Conservation (phyloP, 2,329 filamentous ascomycete genomes). For the Chaetomiaceae sp. region DNA sequence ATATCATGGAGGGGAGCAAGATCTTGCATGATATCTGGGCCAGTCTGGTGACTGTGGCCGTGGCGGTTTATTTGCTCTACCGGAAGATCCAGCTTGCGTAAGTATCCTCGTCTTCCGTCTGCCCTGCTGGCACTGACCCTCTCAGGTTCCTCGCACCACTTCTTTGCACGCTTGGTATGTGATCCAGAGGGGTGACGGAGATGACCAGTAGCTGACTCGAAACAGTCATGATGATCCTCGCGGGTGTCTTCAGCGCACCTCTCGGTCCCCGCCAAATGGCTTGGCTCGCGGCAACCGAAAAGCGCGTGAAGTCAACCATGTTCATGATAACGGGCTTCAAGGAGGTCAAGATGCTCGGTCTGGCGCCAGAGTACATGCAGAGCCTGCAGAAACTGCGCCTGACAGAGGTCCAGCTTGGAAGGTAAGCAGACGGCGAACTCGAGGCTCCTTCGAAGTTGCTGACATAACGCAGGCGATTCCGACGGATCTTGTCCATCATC, state of each 20-base stretch:
- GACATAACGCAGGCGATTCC: constrained; percentile 1
- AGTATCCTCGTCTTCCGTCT: background rate
- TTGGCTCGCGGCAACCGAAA: constrained; percentile 12
- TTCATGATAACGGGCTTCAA: constrained; percentile 14
- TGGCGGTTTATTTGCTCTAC: constrained; percentile 10
- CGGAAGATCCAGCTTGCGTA: constrained; percentile 13
- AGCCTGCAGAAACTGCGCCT: constrained; percentile 9
- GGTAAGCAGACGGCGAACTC: background rate
- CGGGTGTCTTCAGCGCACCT: constrained; percentile 7
- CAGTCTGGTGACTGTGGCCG: constrained; percentile 8
- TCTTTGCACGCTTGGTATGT: constrained; percentile 11
- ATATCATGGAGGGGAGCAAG: constrained; percentile 13
- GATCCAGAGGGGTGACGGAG: no score
- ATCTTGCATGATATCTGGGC: constrained; percentile 16
- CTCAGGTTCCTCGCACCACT: constrained; percentile 10
- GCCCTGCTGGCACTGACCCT: background rate
- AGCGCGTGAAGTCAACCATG: constrained; percentile 14
- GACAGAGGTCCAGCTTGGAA: constrained; percentile 4
- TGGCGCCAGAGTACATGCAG: constrained; percentile 6
- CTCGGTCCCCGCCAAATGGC: constrained; percentile 9
- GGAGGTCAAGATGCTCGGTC: constrained; percentile 14
- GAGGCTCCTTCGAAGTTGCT: background rate
- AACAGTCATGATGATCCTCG: constrained; percentile 11
- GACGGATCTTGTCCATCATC: constrained; percentile 13
- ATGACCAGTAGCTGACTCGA: no score